Evolutionary conservation across 2,329 filamentous ascomycete genomes (phyloP).

Genomic region (Alternaria angustiovoidea): DNA sequence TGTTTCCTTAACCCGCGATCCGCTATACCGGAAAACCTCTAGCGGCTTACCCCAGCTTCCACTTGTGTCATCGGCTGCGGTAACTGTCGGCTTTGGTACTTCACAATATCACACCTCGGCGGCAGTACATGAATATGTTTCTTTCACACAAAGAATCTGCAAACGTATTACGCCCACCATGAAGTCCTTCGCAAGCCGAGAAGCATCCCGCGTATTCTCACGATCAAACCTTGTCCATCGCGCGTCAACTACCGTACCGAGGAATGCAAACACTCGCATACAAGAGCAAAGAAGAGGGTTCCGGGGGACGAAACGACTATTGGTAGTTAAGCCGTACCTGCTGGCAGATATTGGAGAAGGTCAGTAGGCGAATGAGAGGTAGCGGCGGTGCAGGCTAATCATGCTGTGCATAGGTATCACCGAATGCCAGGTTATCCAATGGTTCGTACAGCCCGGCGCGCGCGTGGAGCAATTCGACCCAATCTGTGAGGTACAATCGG

Average conservation of each 20-base stretch:
- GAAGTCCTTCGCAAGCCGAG: slow-evolving; percentile 44
- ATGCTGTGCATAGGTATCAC: slow-evolving; percentile 75
- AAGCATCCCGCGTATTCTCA: slow-evolving; percentile 39
- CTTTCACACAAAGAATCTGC: slow-evolving; percentile 21
- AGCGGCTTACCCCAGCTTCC: slow-evolving; percentile 28
- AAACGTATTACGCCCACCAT: slow-evolving; percentile 29
- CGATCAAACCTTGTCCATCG: slow-evolving; percentile 30
- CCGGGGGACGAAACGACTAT: slow-evolving; percentile 39
- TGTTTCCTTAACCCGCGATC: slow-evolving; percentile 30
- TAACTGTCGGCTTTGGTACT: slow-evolving; percentile 29
- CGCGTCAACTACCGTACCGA: slow-evolving; percentile 34
- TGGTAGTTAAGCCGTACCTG: slow-evolving; percentile 77
- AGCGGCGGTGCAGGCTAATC: neutral
- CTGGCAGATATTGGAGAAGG: slow-evolving; percentile 89
- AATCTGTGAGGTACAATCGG: slow-evolving; percentile 96
- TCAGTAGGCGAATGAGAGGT: slow-evolving; percentile 47
- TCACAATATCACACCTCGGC: slow-evolving; percentile 26
- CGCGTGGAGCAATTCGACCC: slow-evolving; percentile 98
- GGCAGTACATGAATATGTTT: slow-evolving; percentile 37
- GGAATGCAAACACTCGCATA: slow-evolving; percentile 29
- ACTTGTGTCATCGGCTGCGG: slow-evolving; percentile 23
- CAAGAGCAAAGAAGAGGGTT: slow-evolving; percentile 50
- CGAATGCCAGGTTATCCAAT: slow-evolving; percentile 98
- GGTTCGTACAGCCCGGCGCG: slow-evolving; percentile 97
- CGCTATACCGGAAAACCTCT: slow-evolving; percentile 13